Conservation (phyloP, 1,284 basidiomycete genomes). For the Meripilus lineatus region DNA sequence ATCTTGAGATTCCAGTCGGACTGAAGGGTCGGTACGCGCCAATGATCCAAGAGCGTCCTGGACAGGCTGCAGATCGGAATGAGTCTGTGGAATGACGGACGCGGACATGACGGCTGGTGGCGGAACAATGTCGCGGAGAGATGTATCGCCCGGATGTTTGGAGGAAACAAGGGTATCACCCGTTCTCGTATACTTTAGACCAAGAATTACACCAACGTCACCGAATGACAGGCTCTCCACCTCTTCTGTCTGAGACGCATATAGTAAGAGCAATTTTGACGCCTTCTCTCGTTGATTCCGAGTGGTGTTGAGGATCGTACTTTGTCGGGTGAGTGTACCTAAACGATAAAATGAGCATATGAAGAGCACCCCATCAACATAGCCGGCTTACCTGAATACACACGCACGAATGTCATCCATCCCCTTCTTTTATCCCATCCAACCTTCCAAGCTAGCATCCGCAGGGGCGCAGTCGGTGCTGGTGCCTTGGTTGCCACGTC, state of each 20-base stretch:
- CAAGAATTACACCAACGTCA: constrained; percentile 81
- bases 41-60: constrained; percentile 71
- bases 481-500: constrained; percentile 51
- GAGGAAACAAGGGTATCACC: constrained; percentile 78
- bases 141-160: constrained; percentile 29
- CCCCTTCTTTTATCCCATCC: constrained; percentile 79
- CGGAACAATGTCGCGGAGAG: constrained; percentile 63
- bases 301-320: constrained; percentile 60
- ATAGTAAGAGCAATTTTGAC: constrained; percentile 76
- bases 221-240: constrained; percentile 80
- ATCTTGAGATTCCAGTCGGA: constrained; percentile 73
- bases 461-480: constrained; percentile 44
- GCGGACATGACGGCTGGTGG: constrained; percentile 77
- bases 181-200: constrained; percentile 78
- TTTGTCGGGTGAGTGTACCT: constrained; percentile 70
- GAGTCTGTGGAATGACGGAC: constrained; percentile 77
- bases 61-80: constrained; percentile 74
- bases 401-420: constrained; percentile 88
- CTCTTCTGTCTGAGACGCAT: constrained; percentile 76
- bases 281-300: constrained; percentile 69
- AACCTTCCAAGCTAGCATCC: constrained; percentile 85
- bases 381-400: constrained; percentile 70
- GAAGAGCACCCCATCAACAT: neutral
- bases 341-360: constrained; percentile 2
- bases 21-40: constrained; percentile 82